phyloP scores from a whole-genome alignment of 805 yeast genomes.

The Saccharomyces mikatae region DNA sequence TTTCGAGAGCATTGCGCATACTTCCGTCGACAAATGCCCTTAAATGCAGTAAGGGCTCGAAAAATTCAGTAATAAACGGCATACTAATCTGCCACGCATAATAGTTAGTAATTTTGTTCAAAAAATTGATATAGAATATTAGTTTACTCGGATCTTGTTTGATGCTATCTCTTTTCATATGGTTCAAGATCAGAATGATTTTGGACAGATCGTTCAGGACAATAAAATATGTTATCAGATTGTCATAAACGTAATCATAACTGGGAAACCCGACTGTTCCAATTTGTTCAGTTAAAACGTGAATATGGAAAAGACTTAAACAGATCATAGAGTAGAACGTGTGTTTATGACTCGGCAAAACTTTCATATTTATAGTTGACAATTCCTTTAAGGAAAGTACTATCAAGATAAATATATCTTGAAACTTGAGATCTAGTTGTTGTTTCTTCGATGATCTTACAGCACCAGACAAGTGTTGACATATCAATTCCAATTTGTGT shows the following conservation, averaged over 20 bases:
- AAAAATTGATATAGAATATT: background rate
- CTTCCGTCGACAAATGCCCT: background rate
- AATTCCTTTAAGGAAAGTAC: background rate
- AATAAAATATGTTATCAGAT: background rate
- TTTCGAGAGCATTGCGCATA: background rate
- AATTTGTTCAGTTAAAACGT: conserved; percentile 6
- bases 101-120: background rate
- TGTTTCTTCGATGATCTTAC: background rate
- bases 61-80: background rate
- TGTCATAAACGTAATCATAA: conserved; percentile 20
- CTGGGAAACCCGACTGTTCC: conserved; percentile 24
- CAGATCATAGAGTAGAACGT: background rate
- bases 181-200: background rate
- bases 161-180: background rate
- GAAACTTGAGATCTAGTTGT: background rate
- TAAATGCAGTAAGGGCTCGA: background rate
- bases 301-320: background rate
- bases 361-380: background rate
- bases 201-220: background rate
- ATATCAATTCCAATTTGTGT: background rate
- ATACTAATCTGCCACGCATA: background rate
- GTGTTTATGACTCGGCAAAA: background rate
- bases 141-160: background rate
- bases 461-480: background rate
- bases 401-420: background rate